phyloP scores from a whole-genome alignment of 306 rosid genomes.

The Acacia crassicarpa region DNA sequence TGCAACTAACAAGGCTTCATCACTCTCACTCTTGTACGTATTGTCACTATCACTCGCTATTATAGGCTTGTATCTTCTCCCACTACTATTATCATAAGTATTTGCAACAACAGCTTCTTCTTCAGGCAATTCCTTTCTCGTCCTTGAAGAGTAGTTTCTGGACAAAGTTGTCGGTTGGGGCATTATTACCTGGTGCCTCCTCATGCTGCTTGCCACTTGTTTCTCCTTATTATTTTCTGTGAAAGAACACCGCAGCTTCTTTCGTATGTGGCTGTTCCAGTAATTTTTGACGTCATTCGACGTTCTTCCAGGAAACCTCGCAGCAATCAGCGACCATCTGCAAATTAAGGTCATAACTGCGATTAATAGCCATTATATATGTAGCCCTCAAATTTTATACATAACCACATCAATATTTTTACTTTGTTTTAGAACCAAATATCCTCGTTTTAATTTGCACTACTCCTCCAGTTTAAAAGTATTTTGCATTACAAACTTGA shows the following conservation, averaged over 20 bases:
- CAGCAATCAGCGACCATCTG: constrained; percentile 45
- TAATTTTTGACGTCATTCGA: constrained; percentile 38
- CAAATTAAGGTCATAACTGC: too few relatives aligned
- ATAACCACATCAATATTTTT: too few relatives aligned
- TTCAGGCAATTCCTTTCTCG: background rate
- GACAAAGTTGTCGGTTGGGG: constrained; percentile 28
- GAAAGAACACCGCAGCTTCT: background rate
- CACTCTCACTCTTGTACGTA: too few relatives aligned
- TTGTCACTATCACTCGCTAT: background rate
- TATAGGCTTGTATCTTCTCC: background rate
- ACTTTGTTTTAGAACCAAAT: too few relatives aligned
- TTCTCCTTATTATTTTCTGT: background rate
- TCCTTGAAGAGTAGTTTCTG: background rate
- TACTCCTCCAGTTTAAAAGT: too few relatives aligned
- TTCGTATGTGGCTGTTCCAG: constrained; percentile 23
- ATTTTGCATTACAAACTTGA: too few relatives aligned
- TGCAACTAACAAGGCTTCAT: too few relatives aligned
- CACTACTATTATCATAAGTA: background rate
- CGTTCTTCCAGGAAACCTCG: constrained; percentile 39
- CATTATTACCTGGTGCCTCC: constrained; percentile 4
- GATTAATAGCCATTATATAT: too few relatives aligned
- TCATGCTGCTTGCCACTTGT: background rate
- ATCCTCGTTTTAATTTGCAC: too few relatives aligned
- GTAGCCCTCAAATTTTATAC: too few relatives aligned
- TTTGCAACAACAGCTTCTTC: background rate